Evolutionary conservation across 176 grass and related monocot species (phyloP), one percentile per base, ranked within the genome.

Genomic region (Rhipidocladum racemiflorum): DNA sequence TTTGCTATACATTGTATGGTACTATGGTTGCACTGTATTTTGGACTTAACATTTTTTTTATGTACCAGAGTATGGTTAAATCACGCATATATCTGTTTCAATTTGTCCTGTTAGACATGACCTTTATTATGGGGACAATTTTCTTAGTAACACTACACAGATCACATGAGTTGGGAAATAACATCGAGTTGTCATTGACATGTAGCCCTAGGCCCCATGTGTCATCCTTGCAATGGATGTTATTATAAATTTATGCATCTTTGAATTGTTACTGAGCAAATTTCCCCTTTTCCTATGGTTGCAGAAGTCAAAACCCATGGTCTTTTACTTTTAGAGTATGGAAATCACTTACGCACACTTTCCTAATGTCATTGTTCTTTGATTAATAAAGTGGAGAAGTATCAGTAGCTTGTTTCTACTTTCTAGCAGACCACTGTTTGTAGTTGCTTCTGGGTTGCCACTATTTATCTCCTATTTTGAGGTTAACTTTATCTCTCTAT

Each of bases 351-450:
- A 12, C 17, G 3, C 48, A 2, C 28, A 80, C 7, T 35, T 68
- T 42, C 62, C 56, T 51, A 67, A 40, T 61, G 11, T 56, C 63
- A 74, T 74, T 65, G 21, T 13, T 61, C 40, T 21, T 10, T 32
- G 25, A 85, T 67, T 45, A 36, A 49, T 67, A 38, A 80, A 69
- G 17, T 76, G 59, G 56, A 64, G 69, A 76, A 36, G 17, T 70
- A 80, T 53, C 57, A 68, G 39, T 70, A 69, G 44, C 59, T 70
- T 85, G 16, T 76, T 76, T 70, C 20, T 62, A 81, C 12, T 76
- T 76, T 70, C 20, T 62, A 81, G 14, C 18, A 63, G 50, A 61
- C 51, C 15, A 36, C 24, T 40, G 2, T 18, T 82, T 77, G 4
- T 13, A n/a, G 3, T 18, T 68, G n/a, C 39, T 68, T 32, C 18